These are phyloP conservation scores for Aspergillus sparsus DNA, from an alignment of 495 filamentous ascomycete genomes.

Conservation along the genomic window DNA sequence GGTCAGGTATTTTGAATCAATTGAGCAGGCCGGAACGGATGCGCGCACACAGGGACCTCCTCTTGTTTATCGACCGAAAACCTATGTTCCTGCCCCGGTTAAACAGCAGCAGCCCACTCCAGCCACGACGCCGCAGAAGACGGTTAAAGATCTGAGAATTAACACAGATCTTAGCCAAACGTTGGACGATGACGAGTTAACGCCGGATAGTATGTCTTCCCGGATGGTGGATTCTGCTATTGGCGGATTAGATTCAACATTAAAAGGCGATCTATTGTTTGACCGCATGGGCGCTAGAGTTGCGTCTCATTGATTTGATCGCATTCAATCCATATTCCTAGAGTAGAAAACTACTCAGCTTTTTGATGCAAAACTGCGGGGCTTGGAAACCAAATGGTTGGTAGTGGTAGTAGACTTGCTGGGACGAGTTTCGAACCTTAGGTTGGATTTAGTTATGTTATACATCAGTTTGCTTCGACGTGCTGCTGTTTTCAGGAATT, in stretches of 20 bases:
- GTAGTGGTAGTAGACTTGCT: too few species aligned
- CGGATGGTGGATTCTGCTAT: conserved; percentile 59
- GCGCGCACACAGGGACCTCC: conserved; percentile 58
- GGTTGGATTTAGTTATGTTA: too few species aligned
- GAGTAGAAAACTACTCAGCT: too few species aligned
- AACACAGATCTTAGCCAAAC: conserved; percentile 44
- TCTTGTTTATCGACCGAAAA: conserved; percentile 45
- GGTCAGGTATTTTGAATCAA: conserved; percentile 68
- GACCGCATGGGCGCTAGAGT: conserved; percentile 47
- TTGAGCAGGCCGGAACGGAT: conserved; percentile 60
- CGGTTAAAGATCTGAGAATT: conserved; percentile 47
- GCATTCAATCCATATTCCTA: neutral
- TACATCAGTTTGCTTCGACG: too few species aligned
- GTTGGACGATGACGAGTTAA: conserved; percentile 55
- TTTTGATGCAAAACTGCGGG: too few species aligned
- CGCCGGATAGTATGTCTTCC: conserved; percentile 69
- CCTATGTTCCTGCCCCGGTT: conserved; percentile 43
- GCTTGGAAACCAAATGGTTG: too few species aligned
- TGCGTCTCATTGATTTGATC: conserved; percentile 29
- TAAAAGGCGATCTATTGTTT: conserved; percentile 45
- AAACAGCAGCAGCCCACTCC: conserved; percentile 35
- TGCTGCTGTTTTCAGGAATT: too few species aligned
- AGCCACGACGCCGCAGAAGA: conserved; percentile 32
- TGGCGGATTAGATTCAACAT: conserved; percentile 40
- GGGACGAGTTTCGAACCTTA: too few species aligned